A percentile compares a stretch with the other conserved stretches of the same genome.
phyloP scores from a whole-genome alignment of 225 moss, liverwort and hornwort genomes.

The Marchantia paleacea region DNA sequence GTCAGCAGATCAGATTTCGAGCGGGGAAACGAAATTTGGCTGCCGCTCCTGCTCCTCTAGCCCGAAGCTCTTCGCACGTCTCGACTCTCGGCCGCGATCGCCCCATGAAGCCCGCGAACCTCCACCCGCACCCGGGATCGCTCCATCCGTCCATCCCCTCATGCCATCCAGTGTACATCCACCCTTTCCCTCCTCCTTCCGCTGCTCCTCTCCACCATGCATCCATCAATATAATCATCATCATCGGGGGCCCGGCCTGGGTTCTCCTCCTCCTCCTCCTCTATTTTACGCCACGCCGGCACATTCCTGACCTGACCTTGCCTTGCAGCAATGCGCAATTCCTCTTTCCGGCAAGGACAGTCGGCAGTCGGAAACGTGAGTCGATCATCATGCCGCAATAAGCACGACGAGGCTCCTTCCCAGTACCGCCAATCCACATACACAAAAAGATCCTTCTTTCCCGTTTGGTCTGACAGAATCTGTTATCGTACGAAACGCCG shows the following conservation, averaged over 20 bases:
- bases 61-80: constrained; percentile 8
- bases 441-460: constrained; percentile 3
- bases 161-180: background rate
- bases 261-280: background rate
- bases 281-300: background rate
- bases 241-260: background rate
- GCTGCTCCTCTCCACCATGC: background rate
- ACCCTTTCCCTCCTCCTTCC: constrained; percentile 3
- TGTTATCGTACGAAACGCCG: constrained; percentile 7
- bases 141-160: constrained; percentile 2
- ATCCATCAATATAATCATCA: background rate
- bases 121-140: background rate
- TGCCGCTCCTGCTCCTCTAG: background rate
- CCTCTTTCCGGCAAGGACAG: too few species aligned
- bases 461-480: constrained; percentile 11
- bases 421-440: background rate
- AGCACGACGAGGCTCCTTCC: background rate
- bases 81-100: background rate
- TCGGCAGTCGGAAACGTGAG: too few species aligned
- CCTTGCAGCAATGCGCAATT: too few species aligned
- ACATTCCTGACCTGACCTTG: too few species aligned
- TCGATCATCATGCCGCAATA: background rate
- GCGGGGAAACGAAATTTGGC: constrained; percentile 15
- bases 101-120: background rate
- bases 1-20: constrained; percentile 17